These are phyloP conservation scores for Liquidambar formosana DNA, from an alignment of 164 flowering plant species.

Conservation along the genomic window DNA sequence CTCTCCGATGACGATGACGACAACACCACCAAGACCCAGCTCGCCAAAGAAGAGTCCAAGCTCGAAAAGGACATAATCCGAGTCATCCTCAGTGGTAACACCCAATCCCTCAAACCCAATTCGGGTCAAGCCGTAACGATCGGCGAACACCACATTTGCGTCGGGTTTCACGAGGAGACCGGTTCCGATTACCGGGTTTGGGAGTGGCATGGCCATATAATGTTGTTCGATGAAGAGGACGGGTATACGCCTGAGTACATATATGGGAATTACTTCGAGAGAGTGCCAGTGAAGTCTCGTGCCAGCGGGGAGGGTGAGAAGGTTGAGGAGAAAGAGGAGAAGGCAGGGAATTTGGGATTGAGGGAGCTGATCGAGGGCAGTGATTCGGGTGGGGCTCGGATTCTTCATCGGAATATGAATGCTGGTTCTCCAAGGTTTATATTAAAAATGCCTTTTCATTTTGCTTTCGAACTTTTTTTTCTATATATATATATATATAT, in stretches of 20 bases:
- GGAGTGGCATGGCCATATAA: constrained; percentile 99
- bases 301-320: constrained; percentile 7
- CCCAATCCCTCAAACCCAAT: constrained; percentile 74
- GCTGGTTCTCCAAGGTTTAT: constrained; percentile 49
- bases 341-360: constrained; percentile 56
- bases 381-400: constrained; percentile 42
- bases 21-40: constrained; percentile 38
- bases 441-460: neutral
- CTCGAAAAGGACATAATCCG: constrained; percentile 72
- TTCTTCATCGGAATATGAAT: constrained; percentile 69
- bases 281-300: constrained; percentile 25
- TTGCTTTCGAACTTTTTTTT: neutral
- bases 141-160: constrained; percentile 83
- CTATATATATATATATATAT: neutral
- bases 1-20: constrained; percentile 23
- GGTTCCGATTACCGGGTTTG: constrained; percentile 86
- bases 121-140: constrained; percentile 87
- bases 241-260: constrained; percentile 86
- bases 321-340: constrained; percentile 17
- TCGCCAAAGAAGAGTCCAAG: constrained; percentile 76
- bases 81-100: constrained; percentile 51
- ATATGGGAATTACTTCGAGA: constrained; percentile 94
- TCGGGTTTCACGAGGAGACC: constrained; percentile 67
- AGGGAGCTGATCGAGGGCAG: constrained; percentile 64
- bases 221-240: constrained; percentile 82